Base-by-base conservation (phyloP, 805 yeast species). In the Metschnikowia reukaufii region DNA sequence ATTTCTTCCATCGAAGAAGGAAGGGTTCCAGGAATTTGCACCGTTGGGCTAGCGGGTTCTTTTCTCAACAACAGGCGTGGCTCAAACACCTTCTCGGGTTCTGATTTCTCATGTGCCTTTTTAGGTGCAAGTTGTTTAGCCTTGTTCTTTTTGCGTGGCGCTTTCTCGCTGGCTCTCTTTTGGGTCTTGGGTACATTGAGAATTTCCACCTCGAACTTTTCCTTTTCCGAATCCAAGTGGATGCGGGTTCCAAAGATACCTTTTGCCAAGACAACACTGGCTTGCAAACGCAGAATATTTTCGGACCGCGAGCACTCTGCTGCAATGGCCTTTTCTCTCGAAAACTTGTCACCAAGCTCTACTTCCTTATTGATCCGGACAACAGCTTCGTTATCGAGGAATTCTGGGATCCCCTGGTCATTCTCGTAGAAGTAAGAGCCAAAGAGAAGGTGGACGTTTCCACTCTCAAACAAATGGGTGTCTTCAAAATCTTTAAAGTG, bases 401-500 rank as follows among this genome's bases (percentile, higher is more conserved):
- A 62, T 2, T 47, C 39, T 1, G 65, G 65, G 21, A 59, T 44
- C 1, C 49, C 49, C 16, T 42, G 41, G 15, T 47, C 50, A 8
- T 43, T 37, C 6, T 44, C 37, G 40, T 52, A 51, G 21, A 42
- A 54, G 31, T 49, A 50, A 15, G 62, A 53, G 4, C 66, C 66
- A 13, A 56, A 50, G n/a, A 62, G 55, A 9, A 61, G 47, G 23
- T 58, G 48, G 23, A 55, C 45, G 41, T 62, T 55, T 12, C 51
- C 49, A 21, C 62, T 50, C 17, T 42, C 32, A 50, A 78, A 76
- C 21, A 80, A 63, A 39, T 66, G 67, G 25, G 66, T 68, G 56
- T 85, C 90, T 52, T 82, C 71, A 54, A 84, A 85, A 59, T 84
- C 91, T 42, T 73, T 74, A 45, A 84, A 70, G 43, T 73, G 75